Evolutionary conservation across 129 eudicot species (phyloP), one percentile per base, ranked within the genome.

Genomic region (Oenanthe sinensis): DNA sequence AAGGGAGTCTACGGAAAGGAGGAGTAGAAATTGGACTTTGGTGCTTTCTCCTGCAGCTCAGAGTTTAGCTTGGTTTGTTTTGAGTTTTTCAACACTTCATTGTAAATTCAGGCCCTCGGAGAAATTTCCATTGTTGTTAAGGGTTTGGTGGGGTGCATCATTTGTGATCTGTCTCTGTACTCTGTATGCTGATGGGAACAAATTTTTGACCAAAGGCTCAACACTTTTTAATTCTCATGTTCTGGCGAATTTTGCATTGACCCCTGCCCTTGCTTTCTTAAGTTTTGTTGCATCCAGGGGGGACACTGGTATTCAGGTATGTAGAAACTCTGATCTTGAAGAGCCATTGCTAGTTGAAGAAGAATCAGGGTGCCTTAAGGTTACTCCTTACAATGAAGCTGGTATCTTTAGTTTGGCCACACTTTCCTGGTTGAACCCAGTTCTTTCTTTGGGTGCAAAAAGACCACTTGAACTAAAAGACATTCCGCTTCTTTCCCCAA

Each of bases 391-490:
- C 48, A 78, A 87, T 75, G 93, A 89, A 48, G 99, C 99, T 11
- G 86, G 96, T 65, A 67, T 96, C 39, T 88, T 92, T 80, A 92
- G 97, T 82, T 81, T 90, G 79, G 92, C 89, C 39, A 92, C 97
- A 26, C 84, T 96, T 72, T 92, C 97, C 8, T 96, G 99, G 99
- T 71, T 96, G 78, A 92, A 87, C 74, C 87, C 95, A 30, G 81
- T 96, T 79, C 95, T 96, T 50, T 85, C 97, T 24, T 77, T 79
- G 6, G 99, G 99, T 74, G 95, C 88, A 39, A 86, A 89, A 82
- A 87, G 95, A 78, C 96, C 99, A 8, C 95, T 92, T 39, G 99
- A 96, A 82, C 91, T 92, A 8, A 85, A 86, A 79, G 97, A 96
- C 77, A 90, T 96, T 52, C 99, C 97, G 5, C 93, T 88, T 87